A percentile compares a stretch with the other conserved stretches of the same genome.
These are phyloP conservation scores for Dacryopinax spathularia DNA, from an alignment of 768 basidiomycete species.

Conservation along the genomic window DNA sequence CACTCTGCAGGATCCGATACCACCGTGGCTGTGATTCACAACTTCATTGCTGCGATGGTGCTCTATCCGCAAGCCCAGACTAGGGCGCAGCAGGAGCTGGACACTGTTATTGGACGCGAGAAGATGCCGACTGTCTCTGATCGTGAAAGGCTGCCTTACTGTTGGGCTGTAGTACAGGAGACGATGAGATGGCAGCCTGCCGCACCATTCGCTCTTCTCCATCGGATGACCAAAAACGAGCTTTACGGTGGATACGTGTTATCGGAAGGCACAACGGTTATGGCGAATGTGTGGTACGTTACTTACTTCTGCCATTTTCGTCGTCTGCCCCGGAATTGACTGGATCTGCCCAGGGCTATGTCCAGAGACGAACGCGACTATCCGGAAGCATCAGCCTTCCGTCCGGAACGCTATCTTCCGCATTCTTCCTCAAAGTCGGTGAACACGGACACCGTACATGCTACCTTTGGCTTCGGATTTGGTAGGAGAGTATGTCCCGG, in stretches of 20 bases:
- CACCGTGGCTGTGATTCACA: neutral
- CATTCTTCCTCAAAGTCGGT: neutral
- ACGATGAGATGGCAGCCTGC: conserved; percentile 16
- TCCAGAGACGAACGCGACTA: neutral
- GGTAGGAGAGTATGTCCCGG: neutral
- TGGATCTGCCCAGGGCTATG: no score
- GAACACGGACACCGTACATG: no score
- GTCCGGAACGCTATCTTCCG: neutral
- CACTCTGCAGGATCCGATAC: neutral
- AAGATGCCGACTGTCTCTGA: neutral
- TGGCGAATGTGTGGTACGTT: neutral
- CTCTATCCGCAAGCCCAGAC: neutral
- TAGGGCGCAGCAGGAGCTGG: neutral
- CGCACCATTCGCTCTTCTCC: conserved; percentile 30
- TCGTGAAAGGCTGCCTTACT: neutral
- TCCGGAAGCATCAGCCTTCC: neutral
- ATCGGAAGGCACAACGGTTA: neutral
- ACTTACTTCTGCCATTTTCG: neutral
- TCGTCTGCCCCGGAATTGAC: no score
- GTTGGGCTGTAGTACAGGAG: neutral
- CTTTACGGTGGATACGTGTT: neutral
- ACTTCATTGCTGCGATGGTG: neutral
- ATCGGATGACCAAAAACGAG: conserved; percentile 26
- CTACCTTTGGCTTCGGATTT: no score
- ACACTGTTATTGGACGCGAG: neutral